A percentile compares a stretch with the other conserved stretches of the same genome.
phyloP scores from a whole-genome alignment of 2,329 filamentous ascomycete species.

The Xylaria sp. region DNA sequence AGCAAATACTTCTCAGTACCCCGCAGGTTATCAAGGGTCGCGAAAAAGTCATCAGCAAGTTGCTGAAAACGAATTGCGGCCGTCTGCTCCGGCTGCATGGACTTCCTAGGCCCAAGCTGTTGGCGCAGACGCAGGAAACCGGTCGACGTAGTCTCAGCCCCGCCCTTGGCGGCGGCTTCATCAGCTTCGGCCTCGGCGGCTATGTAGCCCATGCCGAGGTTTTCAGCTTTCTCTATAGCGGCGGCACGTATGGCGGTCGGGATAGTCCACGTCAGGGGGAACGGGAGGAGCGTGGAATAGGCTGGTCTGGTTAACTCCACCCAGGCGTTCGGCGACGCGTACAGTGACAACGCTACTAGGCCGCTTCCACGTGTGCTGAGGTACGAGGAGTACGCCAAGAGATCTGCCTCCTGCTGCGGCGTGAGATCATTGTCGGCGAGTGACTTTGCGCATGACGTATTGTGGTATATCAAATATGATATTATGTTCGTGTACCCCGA shows the following conservation, averaged over 20 bases:
- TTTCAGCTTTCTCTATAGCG: constrained; percentile 76
- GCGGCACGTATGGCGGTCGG: constrained; percentile 77
- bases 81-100: constrained; percentile 73
- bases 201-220: constrained; percentile 75
- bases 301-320: constrained; percentile 78
- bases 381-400: constrained; percentile 71
- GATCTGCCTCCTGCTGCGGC: constrained; percentile 58
- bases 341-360: constrained; percentile 87
- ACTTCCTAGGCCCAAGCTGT: constrained; percentile 53
- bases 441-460: constrained; percentile 47
- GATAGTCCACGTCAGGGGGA: constrained; percentile 88
- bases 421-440: constrained; percentile 53
- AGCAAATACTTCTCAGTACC: constrained; percentile 67
- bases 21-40: constrained; percentile 74
- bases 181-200: constrained; percentile 66
- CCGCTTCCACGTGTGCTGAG: constrained; percentile 79
- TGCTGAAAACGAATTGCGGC: constrained; percentile 81
- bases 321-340: constrained; percentile 92
- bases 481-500: constrained; percentile 72
- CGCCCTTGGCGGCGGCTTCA: constrained; percentile 48
- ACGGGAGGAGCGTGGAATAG: constrained; percentile 82
- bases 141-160: constrained; percentile 49
- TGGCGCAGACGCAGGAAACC: constrained; percentile 51
- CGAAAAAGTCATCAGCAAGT: constrained; percentile 76
- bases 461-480: constrained; percentile 60